Evolutionary conservation across 2,329 filamentous ascomycete genomes (phyloP), one percentile per base, ranked within the genome.

Genomic region (Fusarium odoratissimum): DNA sequence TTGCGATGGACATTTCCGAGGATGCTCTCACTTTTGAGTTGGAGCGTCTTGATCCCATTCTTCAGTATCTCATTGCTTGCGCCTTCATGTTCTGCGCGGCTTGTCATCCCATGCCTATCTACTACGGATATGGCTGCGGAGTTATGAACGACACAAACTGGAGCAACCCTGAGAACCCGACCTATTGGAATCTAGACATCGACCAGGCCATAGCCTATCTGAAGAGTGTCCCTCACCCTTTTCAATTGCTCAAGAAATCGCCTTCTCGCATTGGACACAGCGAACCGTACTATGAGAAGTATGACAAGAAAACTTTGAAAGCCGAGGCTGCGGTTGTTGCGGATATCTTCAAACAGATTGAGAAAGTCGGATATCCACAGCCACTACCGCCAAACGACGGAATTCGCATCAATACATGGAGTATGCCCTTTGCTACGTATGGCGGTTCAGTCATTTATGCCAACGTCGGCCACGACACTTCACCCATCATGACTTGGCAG

Each of bases 1-100:
- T 56, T 25, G 54, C 54, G 6, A 56, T 56, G 54, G 54, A 56
- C 13, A 45, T 56, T 35, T 56, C 54, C 14, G 54, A 56, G 41
- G 54, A 56, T 35, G 54, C 8, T 9, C 54, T 56, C 1, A 56
- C 54, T 16, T n/a, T 21, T 21, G 54, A 56, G 21, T 13, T 56
- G 13, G 54, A 56, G n/a, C 54, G 40, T 6, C 54, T 56, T 21
- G 54, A 56, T 21, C 54, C 54, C 11, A 25, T 45, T 25, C 3
- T 56, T 3, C 54, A 56, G 41, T 45, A 57, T 25, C 54, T 57
- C 10, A 57, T 57, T 4, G 28, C 40, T 12, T 57, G 38, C 5
- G 40, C 28, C 1, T 57, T 57, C 17, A 57, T 57, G 21, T 57
- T 57, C 38, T 57, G 54, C 17, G 54, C 40, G 2, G 38, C 54